Percentiles rank a stretch among this genome's conserved stretches.
Evolutionary conservation across 768 basidiomycete genomes (phyloP).

Genomic region (Calocybe gangraenosa): DNA sequence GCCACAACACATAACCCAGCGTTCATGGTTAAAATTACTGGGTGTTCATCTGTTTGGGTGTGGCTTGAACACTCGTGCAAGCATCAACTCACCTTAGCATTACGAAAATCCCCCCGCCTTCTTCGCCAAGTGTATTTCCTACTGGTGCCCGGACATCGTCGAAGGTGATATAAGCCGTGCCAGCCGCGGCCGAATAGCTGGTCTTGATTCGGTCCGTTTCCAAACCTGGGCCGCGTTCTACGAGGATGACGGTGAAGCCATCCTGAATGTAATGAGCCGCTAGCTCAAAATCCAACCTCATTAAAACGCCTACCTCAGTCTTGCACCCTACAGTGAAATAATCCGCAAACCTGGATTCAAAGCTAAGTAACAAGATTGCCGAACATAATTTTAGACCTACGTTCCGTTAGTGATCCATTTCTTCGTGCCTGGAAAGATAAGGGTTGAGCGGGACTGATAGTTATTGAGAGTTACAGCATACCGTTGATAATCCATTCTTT

Average conservation of each 20-base stretch:
- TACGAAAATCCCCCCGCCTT: slow-evolving; percentile 30
- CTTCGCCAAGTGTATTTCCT: slow-evolving; percentile 70
- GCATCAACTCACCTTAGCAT: slow-evolving; percentile 20
- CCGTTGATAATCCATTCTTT: slow-evolving; percentile 83
- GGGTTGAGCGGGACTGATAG: background rate
- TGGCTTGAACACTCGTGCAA: background rate
- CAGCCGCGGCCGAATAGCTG: slow-evolving; percentile 84
- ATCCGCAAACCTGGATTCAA: slow-evolving; percentile 37
- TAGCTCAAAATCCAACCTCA: background rate
- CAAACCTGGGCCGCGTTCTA: slow-evolving; percentile 42
- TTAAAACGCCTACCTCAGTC: slow-evolving; percentile 39
- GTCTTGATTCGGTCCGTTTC: slow-evolving; percentile 67
- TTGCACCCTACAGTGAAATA: slow-evolving; percentile 74
- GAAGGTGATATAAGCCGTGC: slow-evolving; percentile 81
- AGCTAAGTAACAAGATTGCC: background rate
- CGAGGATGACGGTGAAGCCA: slow-evolving; percentile 36
- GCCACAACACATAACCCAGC: slow-evolving; percentile 68
- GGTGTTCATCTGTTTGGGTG: background rate
- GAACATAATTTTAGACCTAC: slow-evolving; percentile 25
- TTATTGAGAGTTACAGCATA: slow-evolving; percentile 7
- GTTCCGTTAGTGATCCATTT: slow-evolving; percentile 86
- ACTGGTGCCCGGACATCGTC: slow-evolving; percentile 84
- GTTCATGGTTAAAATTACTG: slow-evolving; percentile 92
- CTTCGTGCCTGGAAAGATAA: slow-evolving; percentile 47
- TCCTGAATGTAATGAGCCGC: slow-evolving; percentile 24